phyloP scores from a whole-genome alignment of 768 basidiomycete species.

The Tylopilus felleus region DNA sequence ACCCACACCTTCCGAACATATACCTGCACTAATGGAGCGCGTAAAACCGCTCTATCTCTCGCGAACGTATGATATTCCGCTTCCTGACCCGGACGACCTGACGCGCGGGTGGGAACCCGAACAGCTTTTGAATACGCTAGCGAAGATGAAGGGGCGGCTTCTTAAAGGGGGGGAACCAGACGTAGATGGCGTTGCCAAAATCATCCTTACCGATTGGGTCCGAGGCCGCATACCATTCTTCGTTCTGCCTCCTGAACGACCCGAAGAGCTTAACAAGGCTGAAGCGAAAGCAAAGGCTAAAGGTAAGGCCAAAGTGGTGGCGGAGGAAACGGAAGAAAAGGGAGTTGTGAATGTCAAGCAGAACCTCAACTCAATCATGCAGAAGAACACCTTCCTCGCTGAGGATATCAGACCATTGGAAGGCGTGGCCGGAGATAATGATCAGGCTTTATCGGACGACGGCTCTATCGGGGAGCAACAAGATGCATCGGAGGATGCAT shows the following conservation, averaged over 20 bases:
- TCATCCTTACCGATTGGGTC: constrained; percentile 95
- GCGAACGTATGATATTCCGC: constrained; percentile 72
- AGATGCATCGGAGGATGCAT: constrained; percentile 34
- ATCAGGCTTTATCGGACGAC: constrained; percentile 29
- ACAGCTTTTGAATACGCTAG: constrained; percentile 78
- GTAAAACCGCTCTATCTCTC: constrained; percentile 93
- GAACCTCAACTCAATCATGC: constrained; percentile 81
- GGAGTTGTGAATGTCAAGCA: constrained; percentile 71
- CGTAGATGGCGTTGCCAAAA: constrained; percentile 88
- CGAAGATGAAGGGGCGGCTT: constrained; percentile 87
- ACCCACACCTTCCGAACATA: constrained; percentile 87
- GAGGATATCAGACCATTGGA: constrained; percentile 78
- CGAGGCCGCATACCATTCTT: constrained; percentile 97
- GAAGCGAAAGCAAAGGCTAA: constrained; percentile 49
- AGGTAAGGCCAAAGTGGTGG: constrained; percentile 45
- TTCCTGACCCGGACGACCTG: constrained; percentile 55
- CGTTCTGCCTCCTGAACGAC: constrained; percentile 82
- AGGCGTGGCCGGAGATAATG: constrained; percentile 39
- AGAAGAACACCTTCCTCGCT: constrained; percentile 81
- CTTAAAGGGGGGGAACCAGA: constrained; percentile 95
- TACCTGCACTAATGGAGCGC: constrained; percentile 81
- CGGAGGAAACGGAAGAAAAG: constrained; percentile 30
- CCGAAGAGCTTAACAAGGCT: constrained; percentile 63
- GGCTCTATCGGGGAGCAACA: constrained; percentile 42
- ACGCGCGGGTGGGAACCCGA: constrained; percentile 65